Base-by-base conservation (phyloP, 2,329 filamentous ascomycete genomes). In the Aureobasidium sp. region DNA sequence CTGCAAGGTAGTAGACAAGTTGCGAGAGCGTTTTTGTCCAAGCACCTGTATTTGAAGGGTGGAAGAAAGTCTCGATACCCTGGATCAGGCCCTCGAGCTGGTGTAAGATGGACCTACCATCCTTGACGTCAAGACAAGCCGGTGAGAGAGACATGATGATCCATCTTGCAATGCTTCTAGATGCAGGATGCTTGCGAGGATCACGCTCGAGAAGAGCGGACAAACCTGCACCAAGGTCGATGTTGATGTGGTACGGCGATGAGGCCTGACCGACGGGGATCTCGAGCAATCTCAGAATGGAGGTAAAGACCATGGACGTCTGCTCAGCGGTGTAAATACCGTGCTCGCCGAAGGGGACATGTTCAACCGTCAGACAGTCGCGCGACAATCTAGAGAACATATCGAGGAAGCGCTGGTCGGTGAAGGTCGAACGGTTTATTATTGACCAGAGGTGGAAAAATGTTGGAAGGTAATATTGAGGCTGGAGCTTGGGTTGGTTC, bases 391-490 rank as follows among this genome's bases (percentile, higher is more conserved):
- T 83, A 13, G 94, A 97, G 64, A 96, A 84, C 33, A 96, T 82
- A 73, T 99, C 94, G 64, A 97, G 83, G 68, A 95, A 92, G 64
- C 88, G 87, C 61, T 89, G 83, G 73, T 99, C 94, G 63, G 94
- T 88, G 3, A 85, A 81, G 73, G 90, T 94, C 0, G 93, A 97
- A 55, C 95, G 83, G 67, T 90, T 94, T 65, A 97, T 85, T 43
- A 97, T 80, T 1, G 92, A 94, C 94, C 94, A 99, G 1, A 97
- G 76, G 73, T 99, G 94, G 78, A 99, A 99, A 67, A 96, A 87
- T 0, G 93, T 96, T 3, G 94, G 94, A 37, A 97, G 77, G 69
- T 95, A 93, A 69, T 93, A 86, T 65, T 92, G 87, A 0, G 94
- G 93, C 66, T 91, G 86, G n/a, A 95, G 84, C 66, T 91, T 84